Conservation (phyloP, 148 eudicot genomes). For the Vaccinium macrocarpon region DNA sequence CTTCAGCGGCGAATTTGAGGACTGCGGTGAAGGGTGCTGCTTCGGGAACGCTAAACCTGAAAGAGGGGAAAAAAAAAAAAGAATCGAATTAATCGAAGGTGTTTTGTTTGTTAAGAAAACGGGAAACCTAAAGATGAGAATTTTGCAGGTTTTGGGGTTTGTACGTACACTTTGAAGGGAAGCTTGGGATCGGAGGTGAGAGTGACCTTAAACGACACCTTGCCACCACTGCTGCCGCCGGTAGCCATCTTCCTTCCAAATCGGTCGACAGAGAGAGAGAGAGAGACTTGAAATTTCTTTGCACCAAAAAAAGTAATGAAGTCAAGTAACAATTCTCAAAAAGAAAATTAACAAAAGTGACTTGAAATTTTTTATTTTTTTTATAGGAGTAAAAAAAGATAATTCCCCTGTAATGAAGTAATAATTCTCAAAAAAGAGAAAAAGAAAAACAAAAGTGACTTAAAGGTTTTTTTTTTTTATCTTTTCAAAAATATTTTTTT, state of each 20-base stretch:
- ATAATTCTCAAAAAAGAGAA: too few relatives aligned
- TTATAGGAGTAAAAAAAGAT: too few relatives aligned
- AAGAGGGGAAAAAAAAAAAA: background rate
- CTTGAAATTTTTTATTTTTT: too few relatives aligned
- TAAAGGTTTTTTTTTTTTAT: too few relatives aligned
- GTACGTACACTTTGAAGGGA: conserved; percentile 86
- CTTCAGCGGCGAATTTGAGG: conserved; percentile 94
- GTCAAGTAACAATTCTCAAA: too few relatives aligned
- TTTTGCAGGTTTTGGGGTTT: background rate
- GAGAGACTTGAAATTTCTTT: too few relatives aligned
- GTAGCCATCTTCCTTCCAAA: conserved; percentile 45
- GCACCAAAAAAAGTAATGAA: too few relatives aligned
- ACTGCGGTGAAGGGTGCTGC: conserved; percentile 97
- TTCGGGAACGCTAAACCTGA: conserved; percentile 92
- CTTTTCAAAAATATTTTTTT: too few relatives aligned
- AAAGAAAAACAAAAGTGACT: too few relatives aligned
- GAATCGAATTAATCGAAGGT: background rate
- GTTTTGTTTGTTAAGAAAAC: background rate
- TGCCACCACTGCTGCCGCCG: conserved; percentile 57
- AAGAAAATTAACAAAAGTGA: too few relatives aligned
- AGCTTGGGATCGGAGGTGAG: conserved; percentile 94
- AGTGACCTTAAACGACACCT: conserved; percentile 91
- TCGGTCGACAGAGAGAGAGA: background rate
- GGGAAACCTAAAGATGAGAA: background rate
- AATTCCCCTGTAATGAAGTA: too few relatives aligned